Evolutionary conservation across 2,329 filamentous ascomycete species (phyloP).

Genomic region (Aspergillus sp.): DNA sequence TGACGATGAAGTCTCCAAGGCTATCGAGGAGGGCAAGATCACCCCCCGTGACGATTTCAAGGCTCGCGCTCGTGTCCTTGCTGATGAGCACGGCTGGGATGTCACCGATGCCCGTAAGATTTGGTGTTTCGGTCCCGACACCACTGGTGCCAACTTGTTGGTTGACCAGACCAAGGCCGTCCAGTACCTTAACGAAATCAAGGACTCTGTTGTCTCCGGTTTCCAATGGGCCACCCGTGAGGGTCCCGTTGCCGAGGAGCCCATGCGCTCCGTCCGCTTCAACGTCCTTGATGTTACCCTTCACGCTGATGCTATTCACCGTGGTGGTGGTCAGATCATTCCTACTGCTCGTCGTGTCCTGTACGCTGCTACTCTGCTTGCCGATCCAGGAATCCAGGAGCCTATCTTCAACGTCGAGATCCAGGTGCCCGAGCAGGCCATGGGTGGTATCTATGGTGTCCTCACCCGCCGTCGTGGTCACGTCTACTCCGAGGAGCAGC

Average conservation of each 20-base stretch:
- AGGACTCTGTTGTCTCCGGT: slow-evolving; percentile 98
- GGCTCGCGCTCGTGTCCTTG: slow-evolving; percentile 90
- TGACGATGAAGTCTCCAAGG: slow-evolving; percentile 83
- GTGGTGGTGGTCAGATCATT: slow-evolving; percentile 99
- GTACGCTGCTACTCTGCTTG: slow-evolving; percentile 88
- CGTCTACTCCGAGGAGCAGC: slow-evolving; percentile 98
- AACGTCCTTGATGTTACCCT: slow-evolving; percentile 99
- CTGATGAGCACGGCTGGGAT: slow-evolving; percentile 98
- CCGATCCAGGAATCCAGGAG: slow-evolving; percentile 88
- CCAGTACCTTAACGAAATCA: slow-evolving; percentile 99
- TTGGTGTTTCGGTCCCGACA: slow-evolving; percentile 99
- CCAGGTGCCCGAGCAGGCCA: slow-evolving; percentile 95
- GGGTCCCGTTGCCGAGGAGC: slow-evolving; percentile 97
- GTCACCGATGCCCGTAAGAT: slow-evolving; percentile 99
- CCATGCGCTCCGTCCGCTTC: slow-evolving; percentile 95
- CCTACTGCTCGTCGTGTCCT: slow-evolving; percentile 96
- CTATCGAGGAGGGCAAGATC: slow-evolving; percentile 92
- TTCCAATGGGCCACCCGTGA: slow-evolving; percentile 99
- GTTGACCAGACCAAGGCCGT: slow-evolving; percentile 99
- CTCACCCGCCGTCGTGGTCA: slow-evolving; percentile 97
- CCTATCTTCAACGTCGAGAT: slow-evolving; percentile 99
- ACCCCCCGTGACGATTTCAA: slow-evolving; percentile 98
- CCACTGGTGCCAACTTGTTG: slow-evolving; percentile 94
- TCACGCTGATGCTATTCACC: slow-evolving; percentile 98
- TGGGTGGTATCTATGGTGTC: slow-evolving; percentile 99